Conservation (phyloP, 139 green algal species). For the Chlamydomonas eustigma region DNA sequence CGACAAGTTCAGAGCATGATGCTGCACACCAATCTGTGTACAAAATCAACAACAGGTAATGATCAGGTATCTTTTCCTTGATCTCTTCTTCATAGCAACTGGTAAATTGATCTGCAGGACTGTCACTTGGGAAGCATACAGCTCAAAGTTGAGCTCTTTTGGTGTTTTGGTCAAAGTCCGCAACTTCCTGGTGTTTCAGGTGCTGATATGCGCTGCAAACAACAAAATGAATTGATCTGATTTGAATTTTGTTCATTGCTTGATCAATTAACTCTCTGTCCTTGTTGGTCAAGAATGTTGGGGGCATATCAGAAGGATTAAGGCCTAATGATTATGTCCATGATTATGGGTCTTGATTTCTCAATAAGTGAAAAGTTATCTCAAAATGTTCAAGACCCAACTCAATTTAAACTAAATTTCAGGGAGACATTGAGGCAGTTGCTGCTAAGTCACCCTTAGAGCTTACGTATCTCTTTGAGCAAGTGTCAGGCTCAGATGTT, state of each 20-base stretch:
- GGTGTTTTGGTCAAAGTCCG: slow-evolving; percentile 92
- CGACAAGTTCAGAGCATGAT: slow-evolving; percentile 28
- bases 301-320: no score
- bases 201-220: slow-evolving; percentile 31
- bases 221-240: no score
- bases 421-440: slow-evolving; percentile 96
- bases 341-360: no score
- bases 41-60: slow-evolving; percentile 8
- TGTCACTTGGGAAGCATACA: slow-evolving; percentile 87
- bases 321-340: no score
- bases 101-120: background rate
- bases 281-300: no score
- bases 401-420: no score
- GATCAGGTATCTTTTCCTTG: background rate
- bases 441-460: slow-evolving; percentile 75
- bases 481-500: slow-evolving; percentile 54
- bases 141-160: slow-evolving; percentile 60
- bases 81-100: background rate
- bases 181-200: slow-evolving; percentile 99
- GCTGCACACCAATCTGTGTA: slow-evolving; percentile 33
- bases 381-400: no score
- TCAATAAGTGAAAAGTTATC: no score
- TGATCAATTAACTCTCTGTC: no score
- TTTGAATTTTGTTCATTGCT: no score
- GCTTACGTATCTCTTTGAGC: slow-evolving; percentile 89